Evolutionary conservation across 306 rosid species (phyloP).

Genomic region (Neltuma alba): DNA sequence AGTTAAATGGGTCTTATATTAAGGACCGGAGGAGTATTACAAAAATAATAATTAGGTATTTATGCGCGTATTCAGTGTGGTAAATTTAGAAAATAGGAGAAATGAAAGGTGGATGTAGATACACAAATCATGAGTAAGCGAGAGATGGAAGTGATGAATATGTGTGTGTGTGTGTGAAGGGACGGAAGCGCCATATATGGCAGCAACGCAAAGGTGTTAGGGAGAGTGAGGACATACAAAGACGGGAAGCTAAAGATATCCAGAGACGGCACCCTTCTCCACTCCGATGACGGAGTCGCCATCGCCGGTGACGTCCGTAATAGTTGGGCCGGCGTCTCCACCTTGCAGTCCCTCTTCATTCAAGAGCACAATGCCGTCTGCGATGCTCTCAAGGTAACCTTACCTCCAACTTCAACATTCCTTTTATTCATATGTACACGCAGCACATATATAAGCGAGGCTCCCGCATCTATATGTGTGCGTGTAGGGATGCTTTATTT

Average conservation of each 20-base stretch:
- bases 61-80: too few species aligned
- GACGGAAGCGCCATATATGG: constrained; percentile 69
- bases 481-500: background rate
- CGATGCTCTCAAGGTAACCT: constrained; percentile 53
- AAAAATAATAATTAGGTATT: too few species aligned
- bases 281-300: constrained; percentile 50
- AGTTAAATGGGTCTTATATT: too few species aligned
- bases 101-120: too few species aligned
- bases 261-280: constrained; percentile 48
- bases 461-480: too few species aligned
- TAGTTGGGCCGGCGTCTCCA: constrained; percentile 69
- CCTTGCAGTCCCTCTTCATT: constrained; percentile 58
- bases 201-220: constrained; percentile 44
- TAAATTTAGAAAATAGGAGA: too few species aligned
- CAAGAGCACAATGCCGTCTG: constrained; percentile 65
- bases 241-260: constrained; percentile 65
- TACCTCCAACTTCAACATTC: background rate
- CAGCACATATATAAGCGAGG: too few species aligned
- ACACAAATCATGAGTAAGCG: background rate
- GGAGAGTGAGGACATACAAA: constrained; percentile 49
- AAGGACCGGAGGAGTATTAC: too few species aligned
- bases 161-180: constrained; percentile 24
- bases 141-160: background rate
- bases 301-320: constrained; percentile 61
- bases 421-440: too few species aligned